Evolutionary conservation across 2,329 filamentous ascomycete genomes (phyloP).

Genomic region (Emericellopsis atlantica): DNA sequence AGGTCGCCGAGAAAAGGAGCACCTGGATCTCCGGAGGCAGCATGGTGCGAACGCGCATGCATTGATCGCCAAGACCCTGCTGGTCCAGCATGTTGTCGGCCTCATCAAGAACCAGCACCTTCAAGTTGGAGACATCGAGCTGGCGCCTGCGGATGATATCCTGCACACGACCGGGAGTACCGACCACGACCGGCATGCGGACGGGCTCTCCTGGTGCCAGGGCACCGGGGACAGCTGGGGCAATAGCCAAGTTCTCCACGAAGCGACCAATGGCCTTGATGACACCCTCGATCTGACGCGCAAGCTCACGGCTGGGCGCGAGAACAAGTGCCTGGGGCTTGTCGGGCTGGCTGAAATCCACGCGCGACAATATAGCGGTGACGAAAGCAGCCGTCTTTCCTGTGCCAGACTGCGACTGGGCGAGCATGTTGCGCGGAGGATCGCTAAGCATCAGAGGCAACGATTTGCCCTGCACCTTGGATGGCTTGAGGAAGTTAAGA

Average conservation of each 20-base stretch:
- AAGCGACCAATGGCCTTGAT: conserved; percentile 75
- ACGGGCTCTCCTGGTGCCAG: conserved; percentile 57
- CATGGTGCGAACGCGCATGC: conserved; percentile 64
- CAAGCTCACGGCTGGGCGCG: conserved; percentile 86
- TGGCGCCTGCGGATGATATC: conserved; percentile 71
- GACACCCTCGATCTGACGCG: conserved; percentile 85
- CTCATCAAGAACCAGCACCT: conserved; percentile 84
- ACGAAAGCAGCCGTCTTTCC: conserved; percentile 97
- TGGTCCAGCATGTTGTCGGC: conserved; percentile 98
- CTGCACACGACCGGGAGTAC: conserved; percentile 86
- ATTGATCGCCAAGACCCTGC: conserved; percentile 91
- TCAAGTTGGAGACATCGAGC: conserved; percentile 60
- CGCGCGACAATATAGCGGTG: conserved; percentile 75
- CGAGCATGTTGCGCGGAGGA: conserved; percentile 89
- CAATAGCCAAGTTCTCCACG: conserved; percentile 61
- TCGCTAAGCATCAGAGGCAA: conserved; percentile 77
- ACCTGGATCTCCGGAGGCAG: conserved; percentile 69
- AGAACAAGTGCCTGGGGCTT: conserved; percentile 79
- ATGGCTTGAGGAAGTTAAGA: conserved; percentile 88
- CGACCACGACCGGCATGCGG: conserved; percentile 71
- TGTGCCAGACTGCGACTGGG: conserved; percentile 97
- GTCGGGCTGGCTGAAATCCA: conserved; percentile 58
- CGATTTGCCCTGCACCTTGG: conserved; percentile 94
- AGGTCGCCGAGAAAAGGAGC: conserved; percentile 89
- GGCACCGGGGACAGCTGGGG: conserved; percentile 72